Percentiles rank a stretch among this genome's conserved stretches.
phyloP scores from a whole-genome alignment of 768 basidiomycete species.

The Kwoniella pini region DNA sequence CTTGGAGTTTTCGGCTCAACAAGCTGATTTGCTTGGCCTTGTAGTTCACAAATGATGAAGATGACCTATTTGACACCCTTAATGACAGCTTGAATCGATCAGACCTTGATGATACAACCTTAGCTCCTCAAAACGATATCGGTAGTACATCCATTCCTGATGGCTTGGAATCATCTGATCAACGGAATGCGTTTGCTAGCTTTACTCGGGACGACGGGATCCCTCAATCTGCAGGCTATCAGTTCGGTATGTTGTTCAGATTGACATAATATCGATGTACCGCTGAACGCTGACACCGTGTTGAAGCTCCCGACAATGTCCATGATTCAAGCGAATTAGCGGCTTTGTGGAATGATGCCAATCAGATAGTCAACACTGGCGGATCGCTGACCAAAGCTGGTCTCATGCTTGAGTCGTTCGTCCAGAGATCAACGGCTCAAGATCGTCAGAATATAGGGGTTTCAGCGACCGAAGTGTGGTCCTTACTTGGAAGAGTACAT shows the following conservation, averaged over 20 bases:
- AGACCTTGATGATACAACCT: constrained; percentile 33
- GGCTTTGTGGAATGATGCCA: constrained; percentile 61
- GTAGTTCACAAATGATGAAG: constrained; percentile 49
- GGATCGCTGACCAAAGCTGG: constrained; percentile 86
- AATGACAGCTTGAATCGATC: constrained; percentile 45
- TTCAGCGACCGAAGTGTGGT: constrained; percentile 78
- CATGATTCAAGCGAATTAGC: constrained; percentile 13
- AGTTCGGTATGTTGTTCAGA: constrained; percentile 79
- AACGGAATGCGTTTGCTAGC: constrained; percentile 17
- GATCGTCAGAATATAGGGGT: constrained; percentile 14
- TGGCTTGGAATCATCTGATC: constrained; percentile 10
- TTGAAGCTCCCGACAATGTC: not conserved
- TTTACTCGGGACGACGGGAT: constrained; percentile 63
- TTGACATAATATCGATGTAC: too few relatives aligned
- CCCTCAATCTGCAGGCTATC: constrained; percentile 70
- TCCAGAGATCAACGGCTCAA: constrained; percentile 52
- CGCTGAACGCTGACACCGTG: too few relatives aligned
- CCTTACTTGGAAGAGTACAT: constrained; percentile 82
- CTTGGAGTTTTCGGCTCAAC: not conserved
- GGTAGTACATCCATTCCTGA: constrained; percentile 1
- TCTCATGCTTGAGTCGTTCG: constrained; percentile 84
- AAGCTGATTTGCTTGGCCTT: not conserved
- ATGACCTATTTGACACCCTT: constrained; percentile 50
- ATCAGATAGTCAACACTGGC: constrained; percentile 71
- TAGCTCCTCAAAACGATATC: constrained; percentile 24